phyloP scores from a whole-genome alignment of 1,139 yeast genomes.

The Nakaseomyces delphensis region DNA sequence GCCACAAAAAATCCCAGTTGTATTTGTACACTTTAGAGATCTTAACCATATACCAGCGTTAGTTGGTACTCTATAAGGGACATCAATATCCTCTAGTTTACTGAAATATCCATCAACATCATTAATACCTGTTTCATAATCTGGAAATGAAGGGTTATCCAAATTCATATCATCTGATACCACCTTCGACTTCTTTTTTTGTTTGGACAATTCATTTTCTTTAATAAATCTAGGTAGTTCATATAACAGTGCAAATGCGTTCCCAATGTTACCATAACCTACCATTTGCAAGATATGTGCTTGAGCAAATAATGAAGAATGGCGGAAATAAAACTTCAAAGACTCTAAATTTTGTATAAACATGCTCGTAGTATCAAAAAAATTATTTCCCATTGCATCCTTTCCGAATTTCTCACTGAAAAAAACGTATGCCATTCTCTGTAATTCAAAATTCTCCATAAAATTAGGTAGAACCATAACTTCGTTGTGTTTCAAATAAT shows the following conservation, averaged over 20 bases:
- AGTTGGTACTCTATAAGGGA: conserved; percentile 21
- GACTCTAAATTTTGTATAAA: conserved; percentile 44
- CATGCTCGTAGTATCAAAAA: conserved; percentile 41
- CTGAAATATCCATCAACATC: conserved; percentile 22
- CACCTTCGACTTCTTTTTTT: conserved; percentile 43
- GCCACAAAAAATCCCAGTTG: conserved; percentile 57
- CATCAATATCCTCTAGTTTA: conserved; percentile 9
- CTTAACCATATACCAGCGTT: conserved; percentile 47
- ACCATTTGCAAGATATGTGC: conserved; percentile 64
- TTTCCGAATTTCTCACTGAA: conserved; percentile 7
- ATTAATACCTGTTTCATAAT: conserved; percentile 23
- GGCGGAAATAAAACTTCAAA: conserved; percentile 65
- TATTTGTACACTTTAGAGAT: conserved; percentile 47
- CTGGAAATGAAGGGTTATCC: conserved; percentile 3
- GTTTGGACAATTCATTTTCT: conserved; percentile 64
- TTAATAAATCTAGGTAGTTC: conserved; percentile 61
- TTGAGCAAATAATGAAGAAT: conserved; percentile 64
- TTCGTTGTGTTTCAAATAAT: conserved; percentile 32
- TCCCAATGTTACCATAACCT: conserved; percentile 67
- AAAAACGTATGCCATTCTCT: conserved; percentile 39
- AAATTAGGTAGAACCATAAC: conserved; percentile 37
- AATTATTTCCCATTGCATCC: conserved; percentile 19
- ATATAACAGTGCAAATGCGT: conserved; percentile 67
- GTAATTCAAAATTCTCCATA: conserved; percentile 41
- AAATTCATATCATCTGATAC: conserved; percentile 5